These are phyloP conservation scores for Kluyveromyces siamensis DNA, from an alignment of 805 yeast species.

Conservation along the genomic window DNA sequence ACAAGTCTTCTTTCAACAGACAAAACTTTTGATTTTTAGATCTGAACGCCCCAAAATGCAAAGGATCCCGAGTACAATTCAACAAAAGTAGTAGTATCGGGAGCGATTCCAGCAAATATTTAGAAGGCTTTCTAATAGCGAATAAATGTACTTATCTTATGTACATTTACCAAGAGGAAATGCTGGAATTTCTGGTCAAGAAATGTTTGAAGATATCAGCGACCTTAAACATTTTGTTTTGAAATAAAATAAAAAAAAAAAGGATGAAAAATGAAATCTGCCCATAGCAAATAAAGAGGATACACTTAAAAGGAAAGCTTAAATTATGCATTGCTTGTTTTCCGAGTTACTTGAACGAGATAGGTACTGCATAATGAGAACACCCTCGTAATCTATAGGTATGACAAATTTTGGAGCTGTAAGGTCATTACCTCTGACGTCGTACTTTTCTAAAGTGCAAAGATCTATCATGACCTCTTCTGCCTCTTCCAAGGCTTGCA, in stretches of 20 bases:
- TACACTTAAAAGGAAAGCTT: not conserved
- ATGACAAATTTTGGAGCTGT: constrained; percentile 47
- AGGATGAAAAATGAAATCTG: not conserved
- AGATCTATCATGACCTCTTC: constrained; percentile 60
- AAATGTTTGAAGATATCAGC: not conserved
- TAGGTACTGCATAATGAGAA: constrained; percentile 18
- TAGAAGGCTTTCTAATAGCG: not conserved
- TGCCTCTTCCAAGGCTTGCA: constrained; percentile 52
- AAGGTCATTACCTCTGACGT: constrained; percentile 64
- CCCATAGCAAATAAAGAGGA: too few relatives aligned
- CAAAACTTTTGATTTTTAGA: not conserved
- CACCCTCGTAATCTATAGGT: constrained; percentile 35
- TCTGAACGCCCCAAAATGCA: not conserved
- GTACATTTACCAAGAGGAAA: not conserved
- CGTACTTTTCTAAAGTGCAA: constrained; percentile 48
- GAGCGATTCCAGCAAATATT: not conserved
- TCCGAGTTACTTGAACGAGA: not conserved
- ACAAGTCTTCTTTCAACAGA: not conserved
- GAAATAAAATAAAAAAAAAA: too few relatives aligned
- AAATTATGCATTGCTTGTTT: not conserved
- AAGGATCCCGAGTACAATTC: not conserved
- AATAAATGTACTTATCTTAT: not conserved
- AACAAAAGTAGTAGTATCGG: not conserved
- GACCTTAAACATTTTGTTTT: too few relatives aligned
- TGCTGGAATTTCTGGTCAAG: not conserved